Base-by-base conservation (phyloP, 495 filamentous ascomycete genomes). In the Corynascus novoguineensis region DNA sequence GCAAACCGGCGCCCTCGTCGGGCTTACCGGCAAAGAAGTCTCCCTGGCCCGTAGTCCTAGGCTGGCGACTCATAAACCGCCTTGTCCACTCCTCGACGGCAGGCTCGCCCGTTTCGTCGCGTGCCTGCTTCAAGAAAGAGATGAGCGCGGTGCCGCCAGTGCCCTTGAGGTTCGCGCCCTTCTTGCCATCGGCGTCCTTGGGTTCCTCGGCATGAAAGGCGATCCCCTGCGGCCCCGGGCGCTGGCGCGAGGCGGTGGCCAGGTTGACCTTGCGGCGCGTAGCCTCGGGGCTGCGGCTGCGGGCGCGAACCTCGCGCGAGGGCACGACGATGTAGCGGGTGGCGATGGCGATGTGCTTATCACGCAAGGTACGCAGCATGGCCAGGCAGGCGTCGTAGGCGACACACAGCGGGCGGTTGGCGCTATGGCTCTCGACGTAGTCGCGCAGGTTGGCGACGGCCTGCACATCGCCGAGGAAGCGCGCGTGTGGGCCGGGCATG, bases 291-390 rank as follows among this genome's bases (percentile, higher is more conserved):
- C 67, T 75, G 61, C 70, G 74, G 46, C 63, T 75, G 53, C 75
- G 75, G 0, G 71, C 75, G 53, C 71, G 68, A n/a, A 71, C 70
- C 61, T 79, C 78, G 32, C 74, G 71, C 25, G 76, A 77, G 28
- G 81, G 86, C 52, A 96, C 65, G 59, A 97, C 86, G 68, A 99
- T 96, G 72, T 97, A 99, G 10, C 95, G 89, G 11, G 90, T 90
- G 3, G 97, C 93, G 61, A 99, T 92, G 68, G 89, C 88, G 63
- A 97, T 92, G 65, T 99, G 93, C 71, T 93, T 96, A 69, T 95
- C 90, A 27, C 93, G 86, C 60, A 99, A 84, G 21, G 79, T 77
- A n/a, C 88, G 84, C 45, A 99, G 81, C 86, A 96, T 96, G 17
- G 88, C 82, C 3, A 97, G 79, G 63, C 89, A 95, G 10, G 90